These are phyloP conservation scores for Lodderomyces parapsilosis DNA, from an alignment of 1,139 yeast genomes.

Conservation along the genomic window DNA sequence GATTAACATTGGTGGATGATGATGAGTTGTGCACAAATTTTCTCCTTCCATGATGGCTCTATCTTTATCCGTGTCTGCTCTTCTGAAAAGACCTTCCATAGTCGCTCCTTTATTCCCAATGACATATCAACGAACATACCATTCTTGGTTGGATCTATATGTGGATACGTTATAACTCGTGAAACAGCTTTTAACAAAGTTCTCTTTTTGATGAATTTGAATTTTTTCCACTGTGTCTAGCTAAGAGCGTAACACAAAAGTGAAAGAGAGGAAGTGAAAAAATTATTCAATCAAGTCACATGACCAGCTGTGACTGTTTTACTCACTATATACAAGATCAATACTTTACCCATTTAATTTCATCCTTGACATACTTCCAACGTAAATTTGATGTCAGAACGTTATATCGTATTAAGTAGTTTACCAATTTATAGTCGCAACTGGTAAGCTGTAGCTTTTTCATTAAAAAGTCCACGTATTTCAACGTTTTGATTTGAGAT, in stretches of 20 bases:
- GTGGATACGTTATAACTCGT: neutral
- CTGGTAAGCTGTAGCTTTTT: neutral
- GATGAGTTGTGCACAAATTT: too few relatives aligned
- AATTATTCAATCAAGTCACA: neutral
- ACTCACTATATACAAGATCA: neutral
- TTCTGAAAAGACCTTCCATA: too few relatives aligned
- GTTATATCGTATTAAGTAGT: slow-evolving; percentile 4
- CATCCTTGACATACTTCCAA: slow-evolving; percentile 4
- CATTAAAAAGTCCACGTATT: slow-evolving; percentile 1
- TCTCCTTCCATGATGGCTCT: too few relatives aligned
- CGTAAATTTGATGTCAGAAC: neutral
- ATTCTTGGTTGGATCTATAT: neutral
- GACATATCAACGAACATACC: neutral
- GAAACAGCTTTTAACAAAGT: neutral
- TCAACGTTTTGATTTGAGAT: neutral
- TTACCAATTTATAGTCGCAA: slow-evolving; percentile 1
- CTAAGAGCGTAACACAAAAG: neutral
- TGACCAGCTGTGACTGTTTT: slow-evolving; percentile 3
- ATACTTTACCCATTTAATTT: neutral
- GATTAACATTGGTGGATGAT: too few relatives aligned
- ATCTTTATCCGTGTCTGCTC: too few relatives aligned
- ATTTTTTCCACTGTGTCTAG: neutral
- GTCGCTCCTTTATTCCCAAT: too few relatives aligned
- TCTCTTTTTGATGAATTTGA: neutral
- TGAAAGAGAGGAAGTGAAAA: neutral